phyloP scores from a whole-genome alignment of 2,329 filamentous ascomycete genomes.

The Fusarium luffae region DNA sequence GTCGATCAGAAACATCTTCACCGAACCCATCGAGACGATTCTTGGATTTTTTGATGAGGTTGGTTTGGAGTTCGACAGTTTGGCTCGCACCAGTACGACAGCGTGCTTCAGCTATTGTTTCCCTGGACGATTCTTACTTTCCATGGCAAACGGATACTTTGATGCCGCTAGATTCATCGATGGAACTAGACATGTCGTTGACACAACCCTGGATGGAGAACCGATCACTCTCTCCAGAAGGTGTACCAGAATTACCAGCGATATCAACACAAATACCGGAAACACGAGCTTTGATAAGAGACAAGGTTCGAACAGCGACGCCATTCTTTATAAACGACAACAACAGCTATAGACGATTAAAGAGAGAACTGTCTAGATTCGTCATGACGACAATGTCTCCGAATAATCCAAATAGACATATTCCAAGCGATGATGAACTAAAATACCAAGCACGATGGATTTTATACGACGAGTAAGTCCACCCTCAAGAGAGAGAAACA shows the following conservation, averaged over 20 bases:
- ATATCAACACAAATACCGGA: slow-evolving; percentile 17
- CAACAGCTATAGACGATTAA: slow-evolving; percentile 32
- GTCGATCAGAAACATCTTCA: neutral
- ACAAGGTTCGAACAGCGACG: slow-evolving; percentile 28
- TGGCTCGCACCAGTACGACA: slow-evolving; percentile 30
- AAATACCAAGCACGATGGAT: slow-evolving; percentile 39
- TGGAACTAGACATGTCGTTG: slow-evolving; percentile 24
- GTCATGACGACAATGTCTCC: slow-evolving; percentile 37
- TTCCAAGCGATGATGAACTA: slow-evolving; percentile 31
- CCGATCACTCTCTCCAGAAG: slow-evolving; percentile 21
- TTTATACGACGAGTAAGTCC: slow-evolving; percentile 34
- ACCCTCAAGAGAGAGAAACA: too few species aligned
- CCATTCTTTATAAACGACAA: slow-evolving; percentile 40
- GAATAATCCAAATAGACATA: slow-evolving; percentile 34
- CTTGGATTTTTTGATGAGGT: slow-evolving; percentile 30
- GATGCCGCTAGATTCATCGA: neutral
- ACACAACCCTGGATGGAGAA: slow-evolving; percentile 27
- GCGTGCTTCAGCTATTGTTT: slow-evolving; percentile 1
- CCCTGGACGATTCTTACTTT: slow-evolving; percentile 11
- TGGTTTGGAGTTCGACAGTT: slow-evolving; percentile 29
- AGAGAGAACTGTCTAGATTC: slow-evolving; percentile 29
- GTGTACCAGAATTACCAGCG: slow-evolving; percentile 3
- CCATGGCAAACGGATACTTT: slow-evolving; percentile 14
- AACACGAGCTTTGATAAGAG: neutral
- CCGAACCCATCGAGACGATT: slow-evolving; percentile 24